phyloP scores from a whole-genome alignment of 1,284 basidiomycete genomes.

The Microbotryum intermedium region DNA sequence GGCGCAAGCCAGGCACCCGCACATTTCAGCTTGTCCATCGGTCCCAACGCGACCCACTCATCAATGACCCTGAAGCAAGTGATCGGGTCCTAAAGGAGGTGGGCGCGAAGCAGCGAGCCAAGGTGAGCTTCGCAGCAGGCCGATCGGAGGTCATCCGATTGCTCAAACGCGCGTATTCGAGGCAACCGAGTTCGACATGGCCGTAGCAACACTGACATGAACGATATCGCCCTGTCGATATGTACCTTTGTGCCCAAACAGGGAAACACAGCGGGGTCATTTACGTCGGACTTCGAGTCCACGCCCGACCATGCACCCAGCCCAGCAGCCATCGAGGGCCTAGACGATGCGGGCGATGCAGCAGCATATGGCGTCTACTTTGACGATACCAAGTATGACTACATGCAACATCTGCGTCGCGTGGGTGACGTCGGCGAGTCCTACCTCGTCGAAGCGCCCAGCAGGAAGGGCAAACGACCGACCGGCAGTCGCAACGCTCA shows the following conservation, averaged over 20 bases:
- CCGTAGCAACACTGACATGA: not conserved
- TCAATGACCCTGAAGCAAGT: constrained; percentile 84
- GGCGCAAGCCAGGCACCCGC: constrained; percentile 24
- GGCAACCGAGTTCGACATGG: not conserved
- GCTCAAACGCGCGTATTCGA: not conserved
- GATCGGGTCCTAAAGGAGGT: constrained; percentile 80
- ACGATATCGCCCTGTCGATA: not conserved
- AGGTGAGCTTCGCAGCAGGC: not conserved
- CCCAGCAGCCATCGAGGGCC: not conserved
- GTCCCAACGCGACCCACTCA: constrained; percentile 89
- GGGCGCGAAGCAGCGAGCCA: constrained; percentile 54
- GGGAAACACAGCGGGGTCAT: constrained; percentile 1
- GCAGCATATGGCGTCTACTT: constrained; percentile 84
- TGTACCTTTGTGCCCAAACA: not conserved
- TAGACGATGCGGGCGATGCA: constrained; percentile 64
- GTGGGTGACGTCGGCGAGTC: constrained; percentile 60
- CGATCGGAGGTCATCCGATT: no score
- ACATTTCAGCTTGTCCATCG: constrained; percentile 79
- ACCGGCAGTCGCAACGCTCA: not conserved
- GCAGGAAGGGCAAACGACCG: constrained; percentile 26
- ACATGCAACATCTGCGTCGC: constrained; percentile 88
- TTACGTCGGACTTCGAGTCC: not conserved
- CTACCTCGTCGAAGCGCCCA: constrained; percentile 29
- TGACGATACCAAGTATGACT: constrained; percentile 97
- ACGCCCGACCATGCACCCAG: not conserved